phyloP scores from a whole-genome alignment of 192 early-diverging fungal species.

The Coemansia interrupta region DNA sequence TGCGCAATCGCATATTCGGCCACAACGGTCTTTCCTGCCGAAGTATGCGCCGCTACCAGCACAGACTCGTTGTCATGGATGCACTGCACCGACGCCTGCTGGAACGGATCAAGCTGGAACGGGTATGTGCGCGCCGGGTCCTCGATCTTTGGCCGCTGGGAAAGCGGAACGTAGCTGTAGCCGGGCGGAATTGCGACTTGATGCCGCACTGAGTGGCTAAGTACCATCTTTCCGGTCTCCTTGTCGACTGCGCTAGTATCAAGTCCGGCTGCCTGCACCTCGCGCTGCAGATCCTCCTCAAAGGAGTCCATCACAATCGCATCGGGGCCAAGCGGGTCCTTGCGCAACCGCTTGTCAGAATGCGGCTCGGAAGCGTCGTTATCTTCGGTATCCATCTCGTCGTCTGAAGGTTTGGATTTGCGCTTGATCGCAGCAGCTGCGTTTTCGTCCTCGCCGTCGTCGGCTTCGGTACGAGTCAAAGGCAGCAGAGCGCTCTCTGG shows the following conservation, averaged over 20 bases:
- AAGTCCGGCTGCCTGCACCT: slow-evolving; percentile 59
- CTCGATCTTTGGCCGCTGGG: slow-evolving; percentile 74
- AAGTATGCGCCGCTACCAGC: slow-evolving; percentile 93
- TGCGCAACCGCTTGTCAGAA: slow-evolving; percentile 28
- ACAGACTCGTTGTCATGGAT: slow-evolving; percentile 92
- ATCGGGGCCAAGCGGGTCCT: slow-evolving; percentile 12
- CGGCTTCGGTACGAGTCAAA: background rate
- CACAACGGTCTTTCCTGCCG: slow-evolving; percentile 96
- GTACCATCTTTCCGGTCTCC: slow-evolving; percentile 48
- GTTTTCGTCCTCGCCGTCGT: background rate
- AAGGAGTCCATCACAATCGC: slow-evolving; percentile 66
- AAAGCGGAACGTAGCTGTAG: slow-evolving; percentile 82
- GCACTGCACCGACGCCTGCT: slow-evolving; percentile 78
- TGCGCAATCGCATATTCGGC: slow-evolving; percentile 99
- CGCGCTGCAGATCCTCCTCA: slow-evolving; percentile 64
- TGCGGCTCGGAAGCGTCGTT: slow-evolving; percentile 20
- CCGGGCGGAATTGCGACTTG: slow-evolving; percentile 88
- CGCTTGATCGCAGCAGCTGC: slow-evolving; percentile 1
- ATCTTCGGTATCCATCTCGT: slow-evolving; percentile 10
- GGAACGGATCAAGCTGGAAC: slow-evolving; percentile 94
- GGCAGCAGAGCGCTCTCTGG: background rate
- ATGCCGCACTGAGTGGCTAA: slow-evolving; percentile 74
- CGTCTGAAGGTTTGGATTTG: background rate
- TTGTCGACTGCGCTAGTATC: slow-evolving; percentile 54
- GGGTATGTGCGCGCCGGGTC: slow-evolving; percentile 85